Conservation (phyloP, 108 stramenopile species). For the Licmophora abbreviata region DNA sequence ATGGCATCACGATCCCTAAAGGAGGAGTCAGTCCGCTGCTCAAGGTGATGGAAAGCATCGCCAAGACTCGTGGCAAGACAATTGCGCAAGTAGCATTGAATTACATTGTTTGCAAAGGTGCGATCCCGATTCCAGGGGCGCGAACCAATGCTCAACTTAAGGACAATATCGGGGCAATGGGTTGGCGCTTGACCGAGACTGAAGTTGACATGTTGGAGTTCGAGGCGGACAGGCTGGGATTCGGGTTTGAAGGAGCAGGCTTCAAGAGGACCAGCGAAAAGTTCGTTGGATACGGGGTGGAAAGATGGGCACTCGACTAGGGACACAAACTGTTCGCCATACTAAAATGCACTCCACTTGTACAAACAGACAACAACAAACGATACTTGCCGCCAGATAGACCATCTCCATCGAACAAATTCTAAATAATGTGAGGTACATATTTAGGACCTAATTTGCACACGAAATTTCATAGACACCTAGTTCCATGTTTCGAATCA, state of each 20-base stretch:
- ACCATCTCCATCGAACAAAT: not conserved
- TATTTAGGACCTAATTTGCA: not conserved
- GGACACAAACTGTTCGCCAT: not conserved
- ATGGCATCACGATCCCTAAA: conserved; percentile 21
- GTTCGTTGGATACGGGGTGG: conserved; percentile 64
- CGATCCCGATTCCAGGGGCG: conserved; percentile 56
- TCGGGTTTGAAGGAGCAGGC: conserved; percentile 63
- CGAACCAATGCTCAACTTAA: conserved; percentile 33
- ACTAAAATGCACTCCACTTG: no score
- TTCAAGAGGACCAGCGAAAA: conserved; percentile 61
- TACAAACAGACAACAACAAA: no score
- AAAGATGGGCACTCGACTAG: conserved; percentile 43
- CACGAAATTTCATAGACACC: conserved; percentile 39
- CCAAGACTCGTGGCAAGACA: conserved; percentile 30
- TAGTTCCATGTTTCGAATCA: conserved; percentile 22
- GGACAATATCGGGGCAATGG: conserved; percentile 52
- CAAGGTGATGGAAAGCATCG: conserved; percentile 39
- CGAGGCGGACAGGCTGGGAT: conserved; percentile 30
- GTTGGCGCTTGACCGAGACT: conserved; percentile 42
- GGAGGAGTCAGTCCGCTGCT: conserved; percentile 38
- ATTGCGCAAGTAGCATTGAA: conserved; percentile 69
- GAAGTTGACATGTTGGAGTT: conserved; percentile 43
- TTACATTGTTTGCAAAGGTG: conserved; percentile 58
- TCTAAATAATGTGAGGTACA: not conserved
- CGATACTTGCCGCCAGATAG: no score